phyloP scores from a whole-genome alignment of 2,329 filamentous ascomycete genomes.

The Fusarium virguliforme region DNA sequence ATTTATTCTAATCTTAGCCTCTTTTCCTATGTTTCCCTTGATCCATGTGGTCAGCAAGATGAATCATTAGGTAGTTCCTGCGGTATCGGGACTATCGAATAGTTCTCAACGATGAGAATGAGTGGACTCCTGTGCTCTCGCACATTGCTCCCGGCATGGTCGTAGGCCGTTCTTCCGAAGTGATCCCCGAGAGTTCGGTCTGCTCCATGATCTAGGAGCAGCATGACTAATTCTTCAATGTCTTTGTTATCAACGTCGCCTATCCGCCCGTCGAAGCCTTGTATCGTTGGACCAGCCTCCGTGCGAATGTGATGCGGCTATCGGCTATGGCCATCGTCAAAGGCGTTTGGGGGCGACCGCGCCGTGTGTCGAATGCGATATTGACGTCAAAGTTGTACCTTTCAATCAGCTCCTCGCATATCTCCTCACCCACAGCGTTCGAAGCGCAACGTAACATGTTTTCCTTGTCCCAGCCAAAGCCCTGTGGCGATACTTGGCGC shows the following conservation, averaged over 20 bases:
- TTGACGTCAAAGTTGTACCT: not conserved
- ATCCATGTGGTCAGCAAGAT: too few relatives aligned
- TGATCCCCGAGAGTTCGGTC: not conserved
- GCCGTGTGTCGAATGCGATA: fast-evolving
- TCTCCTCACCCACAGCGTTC: fast-evolving
- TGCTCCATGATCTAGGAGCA: not conserved
- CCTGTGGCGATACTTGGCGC: not conserved
- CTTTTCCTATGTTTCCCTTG: too few relatives aligned
- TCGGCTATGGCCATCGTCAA: not conserved
- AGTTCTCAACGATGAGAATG: too few relatives aligned
- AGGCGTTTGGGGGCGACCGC: not conserved
- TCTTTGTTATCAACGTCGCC: not conserved
- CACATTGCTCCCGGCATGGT: too few relatives aligned
- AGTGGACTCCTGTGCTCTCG: too few relatives aligned
- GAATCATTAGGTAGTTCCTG: too few relatives aligned
- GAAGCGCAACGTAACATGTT: not conserved
- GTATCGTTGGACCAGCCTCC: not conserved
- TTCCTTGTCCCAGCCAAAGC: fast-evolving
- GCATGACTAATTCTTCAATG: too few relatives aligned
- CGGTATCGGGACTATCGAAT: too few relatives aligned
- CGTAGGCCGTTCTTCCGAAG: not conserved
- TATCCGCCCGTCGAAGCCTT: not conserved
- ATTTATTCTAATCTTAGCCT: too few relatives aligned
- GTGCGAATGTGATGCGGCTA: too few relatives aligned
- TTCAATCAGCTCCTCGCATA: slow-evolving; percentile 6